Evolutionary conservation across 2,329 filamentous ascomycete genomes (phyloP), one percentile per base, ranked within the genome.

Genomic region (Neurospora sp.): DNA sequence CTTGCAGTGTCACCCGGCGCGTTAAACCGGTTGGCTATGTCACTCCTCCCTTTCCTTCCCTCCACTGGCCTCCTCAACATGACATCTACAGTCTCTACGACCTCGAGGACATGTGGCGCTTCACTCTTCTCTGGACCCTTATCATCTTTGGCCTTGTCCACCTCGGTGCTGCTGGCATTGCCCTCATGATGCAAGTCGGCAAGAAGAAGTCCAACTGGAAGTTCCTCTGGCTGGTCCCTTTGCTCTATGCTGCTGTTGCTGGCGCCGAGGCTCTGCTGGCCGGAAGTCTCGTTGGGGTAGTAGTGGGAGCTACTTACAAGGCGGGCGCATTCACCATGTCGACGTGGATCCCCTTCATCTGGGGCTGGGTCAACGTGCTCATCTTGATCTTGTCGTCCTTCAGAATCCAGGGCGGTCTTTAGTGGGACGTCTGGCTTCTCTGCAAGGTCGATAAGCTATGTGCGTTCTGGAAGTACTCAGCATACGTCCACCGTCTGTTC

Each of bases 331-430:
- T 95, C 78, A 85, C 89, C 76, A 96, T 97, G 93, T 95, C 93
- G 66, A 97, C 94, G 0, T 97, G 93, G 93, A 92, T 97, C 68
- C 94, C 94, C 0, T 91, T 96, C 76, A 86, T 94, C 28, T 97
- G 94, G 94, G 92, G 89, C 0, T 86, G 92, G 77, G 91, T 95
- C 79, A 97, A 93, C 78, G 89, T 95, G 10, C 79, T 97, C 66
- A 86, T 96, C 38, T 83, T 97, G 66, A 88, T 97, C 67, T 83
- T 97, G 72, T 96, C 93, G 5, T 96, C 92, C 4, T 97, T 97
- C 79, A 92, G 93, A n/a, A 94, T 97, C 68, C 93, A 96, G 77
- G 93, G 93, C 67, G 93, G 92, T 46, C 84, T 97, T 72, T 97
- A 67, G 70, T 36, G 46, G 46, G 23, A 57, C 46, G 46, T 57